phyloP scores from a whole-genome alignment of 2,329 filamentous ascomycete genomes.

The Alternaria alternata region DNA sequence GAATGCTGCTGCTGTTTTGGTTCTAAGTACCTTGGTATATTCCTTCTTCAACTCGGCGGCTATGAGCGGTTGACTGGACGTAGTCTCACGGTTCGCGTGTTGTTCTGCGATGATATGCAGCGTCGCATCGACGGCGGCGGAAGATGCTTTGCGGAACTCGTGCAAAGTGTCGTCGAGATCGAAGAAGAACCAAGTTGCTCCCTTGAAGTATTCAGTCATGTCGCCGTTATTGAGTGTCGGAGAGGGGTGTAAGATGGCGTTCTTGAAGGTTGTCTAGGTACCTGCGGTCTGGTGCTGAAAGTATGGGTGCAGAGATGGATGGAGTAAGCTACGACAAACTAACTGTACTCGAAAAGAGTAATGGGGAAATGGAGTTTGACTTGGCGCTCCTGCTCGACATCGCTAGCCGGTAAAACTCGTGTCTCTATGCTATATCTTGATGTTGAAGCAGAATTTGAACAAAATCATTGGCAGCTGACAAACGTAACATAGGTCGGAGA shows the following conservation, averaged over 20 bases:
- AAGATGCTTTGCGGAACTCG: conserved; percentile 55
- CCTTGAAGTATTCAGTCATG: neutral
- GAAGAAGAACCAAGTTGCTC: conserved; percentile 55
- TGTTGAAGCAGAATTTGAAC: neutral
- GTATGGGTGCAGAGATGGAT: neutral
- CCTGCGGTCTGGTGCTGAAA: neutral
- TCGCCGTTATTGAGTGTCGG: neutral
- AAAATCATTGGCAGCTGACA: neutral
- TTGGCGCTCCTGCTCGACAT: neutral
- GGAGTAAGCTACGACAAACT: neutral
- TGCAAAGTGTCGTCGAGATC: conserved; percentile 61
- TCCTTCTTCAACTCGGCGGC: conserved; percentile 22
- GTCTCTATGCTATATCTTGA: neutral
- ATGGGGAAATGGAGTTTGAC: neutral
- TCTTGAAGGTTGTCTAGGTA: neutral
- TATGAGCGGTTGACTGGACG: neutral
- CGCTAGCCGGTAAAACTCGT: neutral
- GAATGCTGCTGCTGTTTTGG: conserved; percentile 53
- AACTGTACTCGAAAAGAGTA: neutral
- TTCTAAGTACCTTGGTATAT: conserved; percentile 49
- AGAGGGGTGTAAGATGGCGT: neutral
- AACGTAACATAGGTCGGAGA: neutral
- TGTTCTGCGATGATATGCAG: conserved; percentile 42
- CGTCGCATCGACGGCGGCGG: conserved; percentile 44
- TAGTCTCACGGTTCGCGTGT: neutral